A percentile compares a stretch with the other conserved stretches of the same genome.
phyloP scores from a whole-genome alignment of 495 filamentous ascomycete genomes.

The Neurospora sublineolata region DNA sequence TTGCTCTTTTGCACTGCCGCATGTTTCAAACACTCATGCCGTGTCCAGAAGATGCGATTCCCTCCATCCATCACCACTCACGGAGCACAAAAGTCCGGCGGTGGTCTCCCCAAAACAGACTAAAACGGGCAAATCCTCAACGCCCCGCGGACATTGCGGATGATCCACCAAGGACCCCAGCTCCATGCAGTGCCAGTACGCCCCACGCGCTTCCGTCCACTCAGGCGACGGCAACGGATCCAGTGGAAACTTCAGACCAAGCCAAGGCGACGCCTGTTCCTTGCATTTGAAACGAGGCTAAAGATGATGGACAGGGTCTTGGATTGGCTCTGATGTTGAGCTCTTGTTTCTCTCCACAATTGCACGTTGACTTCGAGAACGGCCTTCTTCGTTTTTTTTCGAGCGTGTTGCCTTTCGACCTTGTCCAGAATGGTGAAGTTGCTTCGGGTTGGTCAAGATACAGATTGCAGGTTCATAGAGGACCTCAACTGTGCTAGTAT shows the following conservation, averaged over 20 bases:
- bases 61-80: not conserved
- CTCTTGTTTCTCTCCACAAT: not conserved
- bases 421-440: not conserved
- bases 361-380: not conserved
- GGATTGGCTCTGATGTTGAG: not conserved
- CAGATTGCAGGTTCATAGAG: not conserved
- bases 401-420: not conserved
- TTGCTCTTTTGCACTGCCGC: not conserved
- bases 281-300: constrained; percentile 25
- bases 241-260: constrained; percentile 4
- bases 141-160: not conserved
- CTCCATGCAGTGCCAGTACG: not conserved
- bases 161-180: not conserved
- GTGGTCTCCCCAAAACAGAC: not conserved
- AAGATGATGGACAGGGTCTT: not conserved
- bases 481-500: not conserved
- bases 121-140: not conserved
- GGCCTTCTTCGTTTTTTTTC: not conserved
- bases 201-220: not conserved
- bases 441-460: not conserved
- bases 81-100: not conserved
- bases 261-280: constrained; percentile 13
- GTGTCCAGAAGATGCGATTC: not conserved
- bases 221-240: not conserved
- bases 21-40: not conserved